Evolutionary conservation across 2,329 filamentous ascomycete genomes (phyloP).

Genomic region (Curvularia sp.): DNA sequence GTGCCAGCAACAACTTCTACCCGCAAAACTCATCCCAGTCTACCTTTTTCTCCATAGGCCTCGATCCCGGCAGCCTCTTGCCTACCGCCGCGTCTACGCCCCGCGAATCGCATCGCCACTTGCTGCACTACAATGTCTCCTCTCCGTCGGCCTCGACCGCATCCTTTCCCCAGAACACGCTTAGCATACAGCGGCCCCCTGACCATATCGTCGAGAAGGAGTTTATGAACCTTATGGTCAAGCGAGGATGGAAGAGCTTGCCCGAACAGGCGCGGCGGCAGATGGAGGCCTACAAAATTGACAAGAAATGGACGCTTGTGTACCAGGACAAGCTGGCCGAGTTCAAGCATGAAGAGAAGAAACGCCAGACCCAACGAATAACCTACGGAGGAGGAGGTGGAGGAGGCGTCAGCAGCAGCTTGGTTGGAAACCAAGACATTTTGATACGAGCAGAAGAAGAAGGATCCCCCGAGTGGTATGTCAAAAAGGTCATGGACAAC

Average conservation of each 20-base stretch:
- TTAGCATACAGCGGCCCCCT: slow-evolving; percentile 72
- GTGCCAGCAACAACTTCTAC: slow-evolving; percentile 56
- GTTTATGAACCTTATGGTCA: slow-evolving; percentile 94
- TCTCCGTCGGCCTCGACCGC: slow-evolving; percentile 58
- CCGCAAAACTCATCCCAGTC: slow-evolving; percentile 67
- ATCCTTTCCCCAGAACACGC: slow-evolving; percentile 61
- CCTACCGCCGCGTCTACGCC: slow-evolving; percentile 49
- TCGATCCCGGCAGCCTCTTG: slow-evolving; percentile 50
- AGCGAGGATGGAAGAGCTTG: slow-evolving; percentile 95
- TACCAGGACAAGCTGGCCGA: slow-evolving; percentile 94
- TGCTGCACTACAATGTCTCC: slow-evolving; percentile 52
- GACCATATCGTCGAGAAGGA: slow-evolving; percentile 87
- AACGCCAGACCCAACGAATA: slow-evolving; percentile 74
- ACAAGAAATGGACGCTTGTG: slow-evolving; percentile 97
- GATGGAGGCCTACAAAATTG: slow-evolving; percentile 92
- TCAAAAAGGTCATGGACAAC: slow-evolving; percentile 95
- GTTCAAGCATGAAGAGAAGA: slow-evolving; percentile 92
- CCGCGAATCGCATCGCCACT: slow-evolving; percentile 53
- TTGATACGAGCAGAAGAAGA: slow-evolving; percentile 87
- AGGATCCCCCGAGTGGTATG: slow-evolving; percentile 97
- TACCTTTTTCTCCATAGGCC: slow-evolving; percentile 55
- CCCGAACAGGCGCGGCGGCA: slow-evolving; percentile 93
- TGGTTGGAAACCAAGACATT: slow-evolving; percentile 60
- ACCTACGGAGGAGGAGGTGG: slow-evolving; percentile 59
- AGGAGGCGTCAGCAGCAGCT: slow-evolving; percentile 3